phyloP scores from a whole-genome alignment of 768 basidiomycete genomes.

The Daedaleopsis nitida region DNA sequence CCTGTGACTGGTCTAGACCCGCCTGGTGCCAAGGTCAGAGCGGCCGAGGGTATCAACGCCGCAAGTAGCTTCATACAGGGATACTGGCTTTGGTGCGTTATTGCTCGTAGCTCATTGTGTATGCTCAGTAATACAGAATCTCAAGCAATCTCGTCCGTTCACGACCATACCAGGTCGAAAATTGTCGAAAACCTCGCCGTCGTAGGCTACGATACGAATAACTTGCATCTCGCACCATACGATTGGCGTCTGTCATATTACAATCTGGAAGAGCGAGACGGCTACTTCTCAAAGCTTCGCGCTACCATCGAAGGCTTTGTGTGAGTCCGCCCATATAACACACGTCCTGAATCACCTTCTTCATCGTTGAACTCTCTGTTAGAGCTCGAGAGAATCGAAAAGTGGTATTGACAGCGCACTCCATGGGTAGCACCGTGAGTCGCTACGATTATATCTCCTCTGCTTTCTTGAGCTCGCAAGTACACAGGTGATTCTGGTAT shows the following conservation, averaged over 20 bases:
- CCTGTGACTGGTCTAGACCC: slow-evolving; percentile 91
- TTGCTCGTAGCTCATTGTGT: not conserved
- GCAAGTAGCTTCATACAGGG: slow-evolving; percentile 86
- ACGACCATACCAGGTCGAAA: slow-evolving; percentile 60
- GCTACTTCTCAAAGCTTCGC: slow-evolving; percentile 86
- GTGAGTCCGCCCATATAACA: slow-evolving; percentile 38
- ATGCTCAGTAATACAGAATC: not conserved
- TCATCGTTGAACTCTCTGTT: not conserved
- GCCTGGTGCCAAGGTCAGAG: slow-evolving; percentile 80
- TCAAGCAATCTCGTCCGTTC: not conserved
- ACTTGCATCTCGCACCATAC: slow-evolving; percentile 81
- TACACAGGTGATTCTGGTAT: slow-evolving; percentile 51
- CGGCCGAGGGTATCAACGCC: slow-evolving; percentile 90
- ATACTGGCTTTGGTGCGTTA: slow-evolving; percentile 87
- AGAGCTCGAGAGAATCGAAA: slow-evolving; percentile 75
- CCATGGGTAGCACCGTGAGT: slow-evolving; percentile 83
- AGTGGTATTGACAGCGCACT: slow-evolving; percentile 82
- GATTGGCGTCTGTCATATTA: slow-evolving; percentile 89
- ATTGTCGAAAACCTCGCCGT: slow-evolving; percentile 94
- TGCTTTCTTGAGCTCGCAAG: not conserved
- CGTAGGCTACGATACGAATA: slow-evolving; percentile 91
- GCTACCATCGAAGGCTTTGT: slow-evolving; percentile 77
- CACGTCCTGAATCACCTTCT: not conserved
- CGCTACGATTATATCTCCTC: not conserved
- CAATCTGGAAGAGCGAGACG: slow-evolving; percentile 91